Evolutionary conservation across 2,329 filamentous ascomycete genomes (phyloP).

Genomic region (Aspergillus intermedius): DNA sequence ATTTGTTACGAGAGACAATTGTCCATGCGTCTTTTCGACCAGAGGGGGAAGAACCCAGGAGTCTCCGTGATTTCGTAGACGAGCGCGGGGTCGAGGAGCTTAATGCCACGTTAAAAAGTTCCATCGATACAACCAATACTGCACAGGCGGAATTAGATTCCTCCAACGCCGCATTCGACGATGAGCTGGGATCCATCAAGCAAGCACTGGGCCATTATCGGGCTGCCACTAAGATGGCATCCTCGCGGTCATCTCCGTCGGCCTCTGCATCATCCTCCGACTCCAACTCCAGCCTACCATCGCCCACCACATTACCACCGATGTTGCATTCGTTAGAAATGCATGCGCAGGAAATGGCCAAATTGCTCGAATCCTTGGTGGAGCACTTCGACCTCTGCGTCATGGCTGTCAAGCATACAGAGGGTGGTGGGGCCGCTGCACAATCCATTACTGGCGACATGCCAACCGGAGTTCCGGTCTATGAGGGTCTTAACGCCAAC

Average conservation of each 20-base stretch:
- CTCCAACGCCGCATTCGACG: conserved; percentile 62
- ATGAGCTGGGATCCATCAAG: conserved; percentile 61
- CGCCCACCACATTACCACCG: conserved; percentile 42
- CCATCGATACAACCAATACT: conserved; percentile 55
- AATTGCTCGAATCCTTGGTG: conserved; percentile 71
- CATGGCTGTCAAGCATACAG: conserved; percentile 82
- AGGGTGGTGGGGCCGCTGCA: conserved; percentile 67
- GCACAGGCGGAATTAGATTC: conserved; percentile 52
- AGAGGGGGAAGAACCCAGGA: conserved; percentile 44
- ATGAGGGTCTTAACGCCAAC: conserved; percentile 25
- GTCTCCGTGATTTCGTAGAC: conserved; percentile 61
- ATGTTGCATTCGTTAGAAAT: conserved; percentile 60
- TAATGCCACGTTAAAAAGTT: conserved; percentile 49
- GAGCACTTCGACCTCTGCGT: conserved; percentile 91
- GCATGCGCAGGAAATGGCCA: conserved; percentile 76
- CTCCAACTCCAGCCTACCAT: conserved; percentile 28
- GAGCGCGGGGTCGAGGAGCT: conserved; percentile 55
- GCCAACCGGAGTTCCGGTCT: conserved; percentile 43
- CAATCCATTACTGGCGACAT: conserved; percentile 60
- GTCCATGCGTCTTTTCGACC: conserved; percentile 54
- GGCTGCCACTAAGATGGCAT: conserved; percentile 32
- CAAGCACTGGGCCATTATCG: conserved; percentile 46
- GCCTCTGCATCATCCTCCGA: conserved; percentile 27
- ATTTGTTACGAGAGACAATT: conserved; percentile 50
- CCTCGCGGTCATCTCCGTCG: conserved; percentile 28